phyloP scores from a whole-genome alignment of 2,329 filamentous ascomycete species.

The Microsporum canis region DNA sequence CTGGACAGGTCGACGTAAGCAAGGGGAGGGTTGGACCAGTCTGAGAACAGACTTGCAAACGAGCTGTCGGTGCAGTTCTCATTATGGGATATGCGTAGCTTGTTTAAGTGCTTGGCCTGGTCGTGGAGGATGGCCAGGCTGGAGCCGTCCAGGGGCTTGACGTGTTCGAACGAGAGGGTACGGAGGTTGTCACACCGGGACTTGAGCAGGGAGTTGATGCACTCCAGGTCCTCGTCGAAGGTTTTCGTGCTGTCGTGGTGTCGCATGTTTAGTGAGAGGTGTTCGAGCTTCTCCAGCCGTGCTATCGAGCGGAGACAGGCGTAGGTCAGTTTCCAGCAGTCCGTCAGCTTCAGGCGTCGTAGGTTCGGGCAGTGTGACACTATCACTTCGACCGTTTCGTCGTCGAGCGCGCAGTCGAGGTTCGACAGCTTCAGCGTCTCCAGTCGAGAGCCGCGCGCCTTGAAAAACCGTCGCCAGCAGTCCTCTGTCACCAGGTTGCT shows the following conservation, averaged over 20 bases:
- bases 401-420: conserved; percentile 69
- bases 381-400: conserved; percentile 55
- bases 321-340: conserved; percentile 63
- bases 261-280: conserved; percentile 62
- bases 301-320: conserved; percentile 55
- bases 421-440: conserved; percentile 66
- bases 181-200: conserved; percentile 40
- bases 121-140: conserved; percentile 61
- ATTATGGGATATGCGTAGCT: conserved; percentile 73
- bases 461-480: conserved; percentile 62
- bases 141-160: conserved; percentile 54
- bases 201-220: background rate
- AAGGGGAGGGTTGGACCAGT: conserved; percentile 63
- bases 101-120: conserved; percentile 55
- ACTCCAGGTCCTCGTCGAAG: background rate
- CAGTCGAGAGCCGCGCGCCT: conserved; percentile 52
- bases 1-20: conserved; percentile 62
- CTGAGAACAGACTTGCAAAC: conserved; percentile 59
- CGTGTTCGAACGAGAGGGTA: conserved; percentile 65
- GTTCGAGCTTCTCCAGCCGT: conserved; percentile 52
- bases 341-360: conserved; percentile 63
- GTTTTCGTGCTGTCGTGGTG: conserved; percentile 25
- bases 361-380: conserved; percentile 55
- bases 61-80: conserved; percentile 62
- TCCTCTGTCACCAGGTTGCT: conserved; percentile 70